These are phyloP conservation scores for Alectoria sarmentosa DNA, from an alignment of 495 filamentous ascomycete species.

Conservation along the genomic window DNA sequence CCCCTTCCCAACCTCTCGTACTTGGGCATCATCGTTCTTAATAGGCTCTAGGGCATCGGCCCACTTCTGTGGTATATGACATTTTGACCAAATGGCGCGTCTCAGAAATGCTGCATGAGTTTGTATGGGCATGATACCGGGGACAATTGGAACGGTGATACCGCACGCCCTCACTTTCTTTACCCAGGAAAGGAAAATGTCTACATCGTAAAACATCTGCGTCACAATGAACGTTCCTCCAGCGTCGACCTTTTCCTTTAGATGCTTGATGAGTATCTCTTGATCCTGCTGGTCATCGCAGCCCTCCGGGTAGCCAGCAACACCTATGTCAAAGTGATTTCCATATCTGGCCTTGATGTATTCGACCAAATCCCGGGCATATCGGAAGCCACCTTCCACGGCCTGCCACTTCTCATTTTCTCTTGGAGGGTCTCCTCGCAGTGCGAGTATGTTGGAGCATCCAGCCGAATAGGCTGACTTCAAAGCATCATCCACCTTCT, in stretches of 20 bases:
- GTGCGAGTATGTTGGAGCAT: slow-evolving; percentile 94
- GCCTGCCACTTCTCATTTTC: slow-evolving; percentile 93
- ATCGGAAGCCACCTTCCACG: slow-evolving; percentile 75
- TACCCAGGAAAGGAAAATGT: slow-evolving; percentile 90
- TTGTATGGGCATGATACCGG: slow-evolving; percentile 98
- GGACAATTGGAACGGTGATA: slow-evolving; percentile 85
- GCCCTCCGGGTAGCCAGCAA: slow-evolving; percentile 96
- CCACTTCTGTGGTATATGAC: slow-evolving; percentile 74
- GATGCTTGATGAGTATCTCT: slow-evolving; percentile 77
- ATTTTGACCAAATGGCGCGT: slow-evolving; percentile 82
- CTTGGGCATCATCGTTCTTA: slow-evolving; percentile 92
- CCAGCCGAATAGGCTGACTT: slow-evolving; percentile 87
- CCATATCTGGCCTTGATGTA: slow-evolving; percentile 88
- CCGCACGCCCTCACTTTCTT: slow-evolving; percentile 74
- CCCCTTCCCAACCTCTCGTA: slow-evolving; percentile 81
- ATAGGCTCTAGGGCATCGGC: slow-evolving; percentile 76
- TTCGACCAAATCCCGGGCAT: slow-evolving; percentile 87
- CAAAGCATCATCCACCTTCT: slow-evolving; percentile 84
- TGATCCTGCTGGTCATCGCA: slow-evolving; percentile 86
- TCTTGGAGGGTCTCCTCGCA: slow-evolving; percentile 90
- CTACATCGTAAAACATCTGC: slow-evolving; percentile 99
- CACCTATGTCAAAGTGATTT: slow-evolving; percentile 95
- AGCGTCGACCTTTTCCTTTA: slow-evolving; percentile 97
- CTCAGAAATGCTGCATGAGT: slow-evolving; percentile 89
- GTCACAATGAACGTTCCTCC: slow-evolving; percentile 92